Evolutionary conservation across 1,284 basidiomycete species (phyloP).

Genomic region (Kwoniella shivajii): DNA sequence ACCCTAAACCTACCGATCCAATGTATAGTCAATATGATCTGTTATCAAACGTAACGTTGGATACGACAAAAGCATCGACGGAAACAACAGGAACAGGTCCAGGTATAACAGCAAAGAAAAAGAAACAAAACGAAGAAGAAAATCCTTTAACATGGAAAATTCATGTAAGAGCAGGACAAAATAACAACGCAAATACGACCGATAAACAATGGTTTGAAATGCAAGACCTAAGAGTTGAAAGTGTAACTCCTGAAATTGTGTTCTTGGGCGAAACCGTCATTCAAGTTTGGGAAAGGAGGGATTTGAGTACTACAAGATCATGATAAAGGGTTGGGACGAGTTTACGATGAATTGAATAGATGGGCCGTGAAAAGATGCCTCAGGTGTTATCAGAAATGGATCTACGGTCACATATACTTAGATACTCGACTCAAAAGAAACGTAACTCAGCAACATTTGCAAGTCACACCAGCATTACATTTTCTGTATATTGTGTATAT

Average conservation of each 20-base stretch:
- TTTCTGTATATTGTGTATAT: no score
- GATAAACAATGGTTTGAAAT: conserved; percentile 95
- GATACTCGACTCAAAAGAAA: no score
- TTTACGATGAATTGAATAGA: not conserved
- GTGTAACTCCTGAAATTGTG: conserved; percentile 95
- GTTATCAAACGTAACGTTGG: conserved; percentile 91
- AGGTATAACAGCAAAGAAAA: conserved; percentile 27
- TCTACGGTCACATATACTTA: no score
- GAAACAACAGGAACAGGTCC: conserved; percentile 56
- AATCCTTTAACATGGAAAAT: conserved; percentile 71
- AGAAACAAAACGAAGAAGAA: conserved; percentile 33
- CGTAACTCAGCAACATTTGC: no score
- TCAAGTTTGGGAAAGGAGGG: conserved; percentile 64
- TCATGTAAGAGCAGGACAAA: conserved; percentile 69
- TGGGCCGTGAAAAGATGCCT: not conserved
- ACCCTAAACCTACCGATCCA: conserved; percentile 62
- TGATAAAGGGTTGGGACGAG: not conserved
- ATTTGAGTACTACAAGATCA: conserved; percentile 34
- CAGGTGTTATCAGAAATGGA: no score
- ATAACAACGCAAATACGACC: not conserved
- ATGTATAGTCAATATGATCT: conserved; percentile 83
- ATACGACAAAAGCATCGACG: conserved; percentile 85
- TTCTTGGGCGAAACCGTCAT: conserved; percentile 94
- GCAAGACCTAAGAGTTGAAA: conserved; percentile 94
- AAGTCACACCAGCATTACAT: no score